Evolutionary conservation across 116 monocot genomes (phyloP), one percentile per base, ranked within the genome.

Genomic region (Papilionanthe hybrid): DNA sequence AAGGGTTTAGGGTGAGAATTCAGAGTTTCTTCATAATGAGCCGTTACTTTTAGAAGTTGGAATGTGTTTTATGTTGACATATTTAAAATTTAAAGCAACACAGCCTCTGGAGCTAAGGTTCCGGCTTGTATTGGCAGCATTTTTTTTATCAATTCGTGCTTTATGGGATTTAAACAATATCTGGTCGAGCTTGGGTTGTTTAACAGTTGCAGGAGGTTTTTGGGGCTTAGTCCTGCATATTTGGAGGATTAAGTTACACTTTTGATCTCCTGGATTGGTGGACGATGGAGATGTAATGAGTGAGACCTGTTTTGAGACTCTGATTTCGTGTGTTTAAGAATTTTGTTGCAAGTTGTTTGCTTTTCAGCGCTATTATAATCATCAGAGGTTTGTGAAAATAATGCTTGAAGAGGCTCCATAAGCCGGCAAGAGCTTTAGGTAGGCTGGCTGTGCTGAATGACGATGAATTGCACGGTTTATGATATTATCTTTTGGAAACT

Each of bases 381-480:
- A 75, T 41, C 18, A 32, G 55, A 42, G 50, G 25, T 0, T 81
- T 82, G 78, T 66, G 41, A 75, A 63, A 28, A 55, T 75, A 32
- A 86, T 89, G 86, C 63, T 69, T 77, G 69, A 50, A 18, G 78
- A 82, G 87, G 5, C 41, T 82, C 75, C 60, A 45, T 19, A 25
- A 8, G 32, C 75, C 78, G 47, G 41, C 25, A 75, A 30, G 41
- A 42, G 22, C 56, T 80, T 55, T 43, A 78, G 81, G 78, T 63
- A 78, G 78, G 53, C 79, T 75, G 42, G 25, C 81, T 83, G 77
- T n/a, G 81, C 80, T 75, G 72, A 82, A 78, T 17, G 87, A 87
- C 85, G 78, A 98, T 98, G 94, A 98, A n/a, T n/a, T n/a, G n/a
- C n/a, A n/a, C n/a, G n/a, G n/a, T n/a, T n/a, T n/a, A n/a, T n/a